Base-by-base conservation (phyloP, 805 yeast genomes). In the Hagleromyces aurorensis region DNA sequence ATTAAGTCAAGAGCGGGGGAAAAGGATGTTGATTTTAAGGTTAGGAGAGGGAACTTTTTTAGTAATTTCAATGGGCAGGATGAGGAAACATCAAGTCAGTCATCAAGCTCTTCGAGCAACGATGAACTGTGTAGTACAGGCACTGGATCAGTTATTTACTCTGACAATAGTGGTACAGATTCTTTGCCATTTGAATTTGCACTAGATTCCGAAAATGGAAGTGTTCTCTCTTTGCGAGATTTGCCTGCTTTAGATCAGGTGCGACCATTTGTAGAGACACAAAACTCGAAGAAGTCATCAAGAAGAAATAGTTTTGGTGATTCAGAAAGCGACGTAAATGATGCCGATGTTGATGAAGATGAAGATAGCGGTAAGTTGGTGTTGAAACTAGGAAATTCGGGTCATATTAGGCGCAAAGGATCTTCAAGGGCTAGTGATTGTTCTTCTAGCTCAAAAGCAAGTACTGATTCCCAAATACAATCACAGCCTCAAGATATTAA, bases 151-250 rank as follows among this genome's bases (percentile, higher is more conserved):
- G 38, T 43, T 2, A 21, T 19, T 5, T 34, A 17, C 13, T 30
- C 38, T 11, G 33, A 29, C 13, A 32, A 33, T n/a, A 37, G 40
- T 21, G 31, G 40, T 20, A 25, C 49, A 4, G 57, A 49, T 16
- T 52, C 57, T 1, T 24, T 48, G 11, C 57, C 55, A 2, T 48
- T 48, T 36, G 57, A 56, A 34, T 55, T 55, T 35, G 56, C 45
- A 5, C 34, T 47, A n/a, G 55, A 52, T 13, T 46, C 52, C 5
- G 48, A 37, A 17, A 43, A 42, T 29, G 50, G 44, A 4, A 48
- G 51, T 23, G 39, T 38, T 7, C 23, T 48, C 11, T 46, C 53
- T 9, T 26, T 49, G 33, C 33, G 49, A 23, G 49, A 50, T 20
- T 13, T 41, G 4, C 27, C 37, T 13, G 33, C 29, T 13, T 17